Base-by-base conservation (phyloP, 345 rosid genomes). In the Pugionium cornutum region DNA sequence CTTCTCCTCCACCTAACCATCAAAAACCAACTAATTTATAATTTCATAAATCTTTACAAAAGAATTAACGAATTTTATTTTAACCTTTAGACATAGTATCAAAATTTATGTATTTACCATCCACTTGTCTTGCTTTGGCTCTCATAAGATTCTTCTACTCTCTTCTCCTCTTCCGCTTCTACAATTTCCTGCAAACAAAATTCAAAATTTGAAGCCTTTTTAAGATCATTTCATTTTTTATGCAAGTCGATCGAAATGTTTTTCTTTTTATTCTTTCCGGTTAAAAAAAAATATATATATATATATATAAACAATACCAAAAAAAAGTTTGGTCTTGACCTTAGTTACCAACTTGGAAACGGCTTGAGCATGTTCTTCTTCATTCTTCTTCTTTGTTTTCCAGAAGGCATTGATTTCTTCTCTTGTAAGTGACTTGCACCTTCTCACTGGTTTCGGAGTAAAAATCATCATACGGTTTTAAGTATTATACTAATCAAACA, bases 391-490 rank as follows among this genome's bases (percentile, higher is more conserved):
- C 78, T 84, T 81, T 44, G 67, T 41, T 52, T 70, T 84, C 99
- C 99, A 85, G 73, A 75, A 94, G 41, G 86, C 83, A 1, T 90
- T 86, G 47, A 90, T 90, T 47, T 84, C 92, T 49, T 69, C 96
- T 67, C 80, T 83, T 2, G 92, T 94, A 4, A 81, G 74, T 49
- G 99, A 94, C 53, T 73, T 51, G 64, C 88, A 90, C 82, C 84
- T 83, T 62, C 67, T 79, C 69, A 56, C 98, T 92, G 77, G 5
- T 32, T n/a, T 49, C 26, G 28, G 3, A 43, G n/a, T 2, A 31
- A 44, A 11, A 46, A 29, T 9, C 43, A 47, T 25, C 40, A 7
- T 4, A 27, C 31, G 45, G 35, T 4, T 1, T 32, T 36, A 4
- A 28, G n/a, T 35, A 8, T 25, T 26, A n/a, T 18, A 49, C 9